Evolutionary conservation across 148 eudicot species (phyloP).

Genomic region (Euryodendron excelsum): DNA sequence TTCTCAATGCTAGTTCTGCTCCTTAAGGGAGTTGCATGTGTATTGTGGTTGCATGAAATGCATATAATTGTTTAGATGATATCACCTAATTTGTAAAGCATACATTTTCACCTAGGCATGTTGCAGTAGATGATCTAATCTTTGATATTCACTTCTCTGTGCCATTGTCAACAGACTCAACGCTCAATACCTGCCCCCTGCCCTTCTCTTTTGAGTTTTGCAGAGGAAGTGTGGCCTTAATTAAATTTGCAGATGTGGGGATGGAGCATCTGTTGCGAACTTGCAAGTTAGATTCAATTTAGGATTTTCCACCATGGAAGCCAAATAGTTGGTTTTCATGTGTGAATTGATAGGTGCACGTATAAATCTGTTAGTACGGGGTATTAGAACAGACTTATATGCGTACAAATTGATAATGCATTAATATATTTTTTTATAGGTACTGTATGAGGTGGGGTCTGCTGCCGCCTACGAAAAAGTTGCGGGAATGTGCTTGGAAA

Average conservation of each 20-base stretch:
- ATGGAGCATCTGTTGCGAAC: too few species aligned
- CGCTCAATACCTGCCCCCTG: too few species aligned
- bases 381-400: not conserved
- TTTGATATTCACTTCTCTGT: not conserved
- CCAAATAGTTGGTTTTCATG: not conserved
- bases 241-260: too few species aligned
- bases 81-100: not conserved
- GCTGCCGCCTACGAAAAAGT: conserved; percentile 48
- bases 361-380: not conserved
- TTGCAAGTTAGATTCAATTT: too few species aligned
- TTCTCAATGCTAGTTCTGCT: not conserved
- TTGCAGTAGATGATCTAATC: not conserved
- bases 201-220: too few species aligned
- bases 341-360: not conserved
- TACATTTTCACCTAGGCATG: not conserved
- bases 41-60: not conserved
- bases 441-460: conserved; percentile 92
- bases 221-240: too few species aligned
- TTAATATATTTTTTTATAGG: conserved; percentile 33
- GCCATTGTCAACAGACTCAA: not conserved
- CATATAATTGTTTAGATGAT: not conserved
- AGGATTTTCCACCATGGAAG: not conserved
- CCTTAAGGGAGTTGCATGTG: not conserved
- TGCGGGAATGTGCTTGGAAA: conserved; percentile 92
- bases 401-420: not conserved